Evolutionary conservation across 1,139 yeast genomes (phyloP), one percentile per base, ranked within the genome.

Genomic region (Scheffersomyces cryptocercus): DNA sequence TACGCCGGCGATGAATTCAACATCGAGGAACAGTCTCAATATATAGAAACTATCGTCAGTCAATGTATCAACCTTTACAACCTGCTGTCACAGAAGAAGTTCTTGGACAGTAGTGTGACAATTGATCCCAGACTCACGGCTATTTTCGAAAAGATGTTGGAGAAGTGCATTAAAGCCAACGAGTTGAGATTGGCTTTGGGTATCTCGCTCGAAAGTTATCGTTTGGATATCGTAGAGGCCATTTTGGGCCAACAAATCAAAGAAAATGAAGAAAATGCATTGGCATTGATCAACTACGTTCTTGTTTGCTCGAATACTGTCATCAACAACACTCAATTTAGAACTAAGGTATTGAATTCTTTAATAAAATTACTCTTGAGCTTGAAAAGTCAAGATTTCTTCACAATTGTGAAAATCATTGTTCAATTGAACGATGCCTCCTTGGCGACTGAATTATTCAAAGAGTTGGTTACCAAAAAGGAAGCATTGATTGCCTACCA

Each of bases 41-140:
- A 82, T 65, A 87, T 86, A 47, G 96, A 95, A 68, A 93, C 98
- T 6, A 88, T 93, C 56, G 95, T 93, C 35, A 87, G 96, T 14
- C 88, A 89, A 64, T 90, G 97, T 65, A 88, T 95, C 62, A 88
- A 87, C 60, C 81, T 82, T 55, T 93, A 93, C 66, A 87, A 87
- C 51, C 68, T 75, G 36, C 73, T 79, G 51, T 79, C 95, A 3
- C 88, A 82, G 56, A 64, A 70, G 48, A 75, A 73, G 47, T 84
- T 77, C 56, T 61, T 61, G 11, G 79, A 77, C 47, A 54, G 51
- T 1, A 46, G 60, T 4, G 65, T 68, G 3, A 53, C 53, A 11
- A 79, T 85, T 44, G 93, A 89, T 56, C 64, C 79, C 4, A 83
- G 84, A 54, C 79, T 93, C 53, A 71, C 77, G 10, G 67, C 70